A percentile compares a stretch with the other conserved stretches of the same genome.
Evolutionary conservation across 163 green algal genomes (phyloP).

Genomic region (Chlamydomonas reinhardtii): DNA sequence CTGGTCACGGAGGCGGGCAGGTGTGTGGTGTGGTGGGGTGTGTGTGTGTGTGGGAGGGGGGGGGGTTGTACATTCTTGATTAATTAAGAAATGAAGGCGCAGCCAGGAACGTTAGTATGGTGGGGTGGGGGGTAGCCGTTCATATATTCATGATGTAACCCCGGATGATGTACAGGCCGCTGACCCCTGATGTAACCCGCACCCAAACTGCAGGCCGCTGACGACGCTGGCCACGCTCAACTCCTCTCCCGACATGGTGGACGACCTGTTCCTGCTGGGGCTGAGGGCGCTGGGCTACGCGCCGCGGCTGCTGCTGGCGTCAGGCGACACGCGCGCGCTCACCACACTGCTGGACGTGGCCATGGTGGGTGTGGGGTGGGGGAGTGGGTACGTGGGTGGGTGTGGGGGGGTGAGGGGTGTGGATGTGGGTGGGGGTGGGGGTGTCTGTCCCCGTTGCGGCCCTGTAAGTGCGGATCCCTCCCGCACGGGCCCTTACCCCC

Average conservation of each 20-base stretch:
- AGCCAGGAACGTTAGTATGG: too few species aligned
- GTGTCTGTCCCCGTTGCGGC: neutral
- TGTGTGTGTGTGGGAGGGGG: neutral
- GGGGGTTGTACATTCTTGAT: too few species aligned
- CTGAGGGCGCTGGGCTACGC: conserved; percentile 75
- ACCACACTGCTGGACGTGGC: conserved; percentile 43
- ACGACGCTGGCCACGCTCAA: conserved; percentile 38
- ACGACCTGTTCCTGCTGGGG: conserved; percentile 91
- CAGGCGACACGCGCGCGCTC: conserved; percentile 1
- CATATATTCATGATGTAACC: too few species aligned
- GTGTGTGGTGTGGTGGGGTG: neutral
- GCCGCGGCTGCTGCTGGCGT: conserved; percentile 70
- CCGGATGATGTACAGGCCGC: too few species aligned
- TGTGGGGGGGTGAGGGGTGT: neutral
- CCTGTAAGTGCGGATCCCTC: too few species aligned
- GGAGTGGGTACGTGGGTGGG: neutral
- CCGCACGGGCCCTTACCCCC: too few species aligned
- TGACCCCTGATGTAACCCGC: too few species aligned
- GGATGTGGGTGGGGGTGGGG: neutral
- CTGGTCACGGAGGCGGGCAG: conserved; percentile 66
- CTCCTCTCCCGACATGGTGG: conserved; percentile 77
- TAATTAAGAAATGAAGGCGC: too few species aligned
- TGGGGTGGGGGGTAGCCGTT: too few species aligned
- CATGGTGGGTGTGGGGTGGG: conserved; percentile 26
- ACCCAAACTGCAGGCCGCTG: conserved; percentile 54